Base-by-base conservation (phyloP, 176 grass and related monocot genomes). In the Ensete glaucum region DNA sequence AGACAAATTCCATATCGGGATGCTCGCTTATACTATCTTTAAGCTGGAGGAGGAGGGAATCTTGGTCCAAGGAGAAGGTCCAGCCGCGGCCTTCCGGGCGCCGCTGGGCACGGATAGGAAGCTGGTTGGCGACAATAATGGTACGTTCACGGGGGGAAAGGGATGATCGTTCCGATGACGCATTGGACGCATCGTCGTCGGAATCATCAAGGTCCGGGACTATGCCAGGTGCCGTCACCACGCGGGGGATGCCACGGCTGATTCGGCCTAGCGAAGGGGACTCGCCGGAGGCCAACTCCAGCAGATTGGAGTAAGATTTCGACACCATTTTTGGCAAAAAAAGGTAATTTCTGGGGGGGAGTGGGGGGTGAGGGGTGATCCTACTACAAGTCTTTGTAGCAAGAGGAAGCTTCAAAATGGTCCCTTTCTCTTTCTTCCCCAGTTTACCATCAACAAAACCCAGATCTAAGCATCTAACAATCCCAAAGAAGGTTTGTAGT, bases 111-210 rank as follows among this genome's bases (percentile, higher is more conserved):
- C 87, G 82, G 53, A 97, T 81, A 25, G 93, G 93, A 53, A 97
- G 93, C 90, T 97, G 90, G 69, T 97, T 97, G 66, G 90, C 93
- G 59, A 97, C 93, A 71, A 97, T 85, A 83, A 97, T 97, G 64
- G 84, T 82, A 80, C 93, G 93, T 50, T 96, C 85, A 49, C 81
- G 73, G 64, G 85, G 70, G 10, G 79, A 64, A 57, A 81, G 84
- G 67, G 84, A 74, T 21, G 86, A 86, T 9, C 76, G 84, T 74
- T 89, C 87, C 53, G 85, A 85, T 2, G 87, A 92, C 9, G 54
- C 55, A 71, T 26, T 23, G 27, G 56, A 64, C 12, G 69, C 71
- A 60, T 85, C 85, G 22, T 83, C 87, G 76, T 84, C 85, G 58
- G 83, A 87, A 78, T 75, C 80, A 73, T 90, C 85, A 9, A 97